phyloP scores from a whole-genome alignment of 2,329 filamentous ascomycete genomes.

The Penicillium sp. region DNA sequence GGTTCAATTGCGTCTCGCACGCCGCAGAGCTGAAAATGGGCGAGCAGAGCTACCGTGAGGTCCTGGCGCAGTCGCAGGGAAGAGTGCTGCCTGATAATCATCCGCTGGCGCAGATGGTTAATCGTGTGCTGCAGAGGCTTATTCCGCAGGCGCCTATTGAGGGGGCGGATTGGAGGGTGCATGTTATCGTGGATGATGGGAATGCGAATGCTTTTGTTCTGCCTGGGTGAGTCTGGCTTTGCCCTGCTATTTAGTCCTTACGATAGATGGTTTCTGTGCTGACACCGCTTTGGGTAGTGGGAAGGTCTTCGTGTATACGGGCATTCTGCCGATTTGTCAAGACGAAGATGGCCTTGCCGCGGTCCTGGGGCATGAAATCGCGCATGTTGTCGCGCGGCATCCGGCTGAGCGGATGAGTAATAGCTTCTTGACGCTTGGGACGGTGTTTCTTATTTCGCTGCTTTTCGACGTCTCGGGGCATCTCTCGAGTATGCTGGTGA shows the following conservation, averaged over 20 bases:
- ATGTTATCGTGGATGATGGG: conserved; percentile 56
- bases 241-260: too few relatives aligned
- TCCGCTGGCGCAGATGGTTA: conserved; percentile 51
- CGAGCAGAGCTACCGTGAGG: conserved; percentile 48
- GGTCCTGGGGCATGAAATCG: conserved; percentile 65
- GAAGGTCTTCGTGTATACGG: conserved; percentile 66
- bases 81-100: conserved; percentile 54
- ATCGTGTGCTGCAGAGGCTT: conserved; percentile 55
- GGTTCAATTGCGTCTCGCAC: conserved; percentile 59
- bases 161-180: conserved; percentile 56
- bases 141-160: conserved; percentile 54
- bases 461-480: conserved; percentile 46
- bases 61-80: conserved; percentile 49
- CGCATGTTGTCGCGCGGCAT: conserved; percentile 62
- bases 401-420: conserved; percentile 57
- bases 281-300: conserved; percentile 40
- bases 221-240: conserved; percentile 48
- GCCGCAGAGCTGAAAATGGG: conserved; percentile 48
- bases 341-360: conserved; percentile 62
- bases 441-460: conserved; percentile 29
- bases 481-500: conserved; percentile 44
- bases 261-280: not conserved
- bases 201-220: conserved; percentile 63
- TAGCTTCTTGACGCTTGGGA: conserved; percentile 35
- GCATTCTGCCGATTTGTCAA: conserved; percentile 58